Evolutionary conservation across 768 basidiomycete genomes (phyloP), one percentile per base, ranked within the genome.

Genomic region (Xanthoconium stramineum): DNA sequence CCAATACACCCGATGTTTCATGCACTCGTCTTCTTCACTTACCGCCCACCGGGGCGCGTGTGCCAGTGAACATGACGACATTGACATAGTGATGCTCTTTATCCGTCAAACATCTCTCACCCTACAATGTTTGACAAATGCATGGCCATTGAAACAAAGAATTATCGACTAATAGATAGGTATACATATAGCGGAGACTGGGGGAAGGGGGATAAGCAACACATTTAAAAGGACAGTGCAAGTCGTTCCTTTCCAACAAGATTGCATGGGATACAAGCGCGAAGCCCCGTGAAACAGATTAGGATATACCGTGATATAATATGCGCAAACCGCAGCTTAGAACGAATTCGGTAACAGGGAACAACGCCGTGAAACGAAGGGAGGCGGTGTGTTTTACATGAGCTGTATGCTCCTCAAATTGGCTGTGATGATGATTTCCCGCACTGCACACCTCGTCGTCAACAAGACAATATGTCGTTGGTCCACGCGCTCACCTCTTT

Each of bases 391-490:
- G 42, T 29, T 61, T 64, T 62, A 71, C 69, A 71, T 71, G 59
- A 71, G 63, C 30, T 71, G 70, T 54, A 86, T 80, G 60, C 76
- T 81, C 67, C 77, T 82, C 51, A 88, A 77, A 69, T 87, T 86
- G 54, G 77, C 74, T 65, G 82, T 82, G 68, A 88, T 80, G 61
- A 88, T 85, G 64, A 86, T 84, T 64, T 86, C 85, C 61, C 85
- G 83, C 33, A 88, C 86, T 88, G 64, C 5, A 45, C 24, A 24
- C 14, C 45, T 50, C 13, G 38, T 42, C 28, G 57, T 56, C 47
- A 59, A 53, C 29, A 43, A 40, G 11, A 50, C 20, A 42, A 30
- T 29, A 40, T n/a, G 8, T 15, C 19, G 24, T 2, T 49, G 48
- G 50, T 44, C 30, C 5, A n/a, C 11, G 29, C 28, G 72, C 83